phyloP scores from a whole-genome alignment of 2,329 filamentous ascomycete genomes.

The Colletotrichum tofieldiae region DNA sequence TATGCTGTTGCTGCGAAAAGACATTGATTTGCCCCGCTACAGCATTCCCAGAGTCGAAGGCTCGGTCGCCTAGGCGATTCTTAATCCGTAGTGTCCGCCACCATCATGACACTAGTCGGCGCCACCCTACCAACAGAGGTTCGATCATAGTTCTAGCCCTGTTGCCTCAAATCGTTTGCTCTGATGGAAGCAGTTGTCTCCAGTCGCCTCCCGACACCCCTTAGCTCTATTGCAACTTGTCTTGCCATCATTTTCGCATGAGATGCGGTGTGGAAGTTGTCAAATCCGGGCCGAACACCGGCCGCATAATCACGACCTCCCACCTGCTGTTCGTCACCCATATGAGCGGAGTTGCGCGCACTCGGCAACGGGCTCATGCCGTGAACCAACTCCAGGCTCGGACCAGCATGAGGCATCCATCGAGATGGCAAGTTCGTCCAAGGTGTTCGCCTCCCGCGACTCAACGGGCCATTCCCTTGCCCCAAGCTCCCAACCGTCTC shows the following conservation, averaged over 20 bases:
- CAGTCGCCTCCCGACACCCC: too few relatives aligned
- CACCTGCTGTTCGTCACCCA: neutral
- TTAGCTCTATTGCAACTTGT: too few relatives aligned
- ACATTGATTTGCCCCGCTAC: neutral
- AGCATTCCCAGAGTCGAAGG: neutral
- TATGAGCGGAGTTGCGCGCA: constrained; percentile 12
- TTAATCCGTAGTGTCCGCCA: constrained; percentile 9
- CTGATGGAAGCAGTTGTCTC: neutral
- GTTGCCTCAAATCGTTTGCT: neutral
- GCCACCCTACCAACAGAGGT: constrained; percentile 4
- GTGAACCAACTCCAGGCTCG: neutral
- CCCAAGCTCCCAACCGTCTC: constrained; percentile 34
- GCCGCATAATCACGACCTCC: neutral
- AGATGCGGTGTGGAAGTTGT: neutral
- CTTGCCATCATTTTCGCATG: neutral
- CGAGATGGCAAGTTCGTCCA: constrained; percentile 29
- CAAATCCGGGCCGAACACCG: neutral
- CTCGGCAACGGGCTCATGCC: constrained; percentile 11
- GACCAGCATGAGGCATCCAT: constrained; percentile 3
- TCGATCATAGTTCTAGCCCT: constrained; percentile 33
- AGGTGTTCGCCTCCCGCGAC: constrained; percentile 15
- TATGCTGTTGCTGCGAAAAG: too few relatives aligned
- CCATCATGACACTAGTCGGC: constrained; percentile 7
- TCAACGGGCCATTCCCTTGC: constrained; percentile 20
- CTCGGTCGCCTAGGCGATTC: neutral